Base-by-base conservation (phyloP, 345 rosid species). In the Rhizophora apiculata region DNA sequence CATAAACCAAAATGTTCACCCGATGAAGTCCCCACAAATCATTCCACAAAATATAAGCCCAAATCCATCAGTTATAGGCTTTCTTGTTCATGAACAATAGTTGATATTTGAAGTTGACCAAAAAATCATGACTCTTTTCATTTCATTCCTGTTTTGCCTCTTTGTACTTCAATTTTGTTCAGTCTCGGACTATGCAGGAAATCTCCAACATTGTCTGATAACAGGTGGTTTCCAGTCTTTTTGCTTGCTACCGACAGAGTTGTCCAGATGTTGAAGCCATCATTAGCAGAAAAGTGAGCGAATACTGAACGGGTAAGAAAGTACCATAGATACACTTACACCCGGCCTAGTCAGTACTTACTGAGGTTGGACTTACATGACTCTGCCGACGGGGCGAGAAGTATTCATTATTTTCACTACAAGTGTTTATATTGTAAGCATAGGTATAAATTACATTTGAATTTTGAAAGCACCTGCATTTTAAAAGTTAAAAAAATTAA, bases 251-350 rank as follows among this genome's bases (percentile, higher is more conserved):
- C 57, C 63, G 64, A 2, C 46, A 46, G 62, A 85, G 72, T 18
- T 90, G 95, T 72, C 96, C 90, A 1, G 30, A 74, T 29, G 85
- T 81, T 34, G 93, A 93, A 77, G 53, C 79, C 64, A 85, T 90
- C 66, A 88, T 90, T 43, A 54, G 70, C 57, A 68, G 39, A 7
- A 87, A 86, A 72, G 83, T 90, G 7, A 76, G 56, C 5, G 32
- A 31, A 31, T 31, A 4, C 5, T 19, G 70, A 81, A 69, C 88
- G 89, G 95, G 56, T 80, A 5, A 63, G 74, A n/a, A 78, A 61
- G 64, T 96, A 92, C 69, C 0, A 62, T 24, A 24, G 24, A 24
- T 32, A 85, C 91, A 15, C 67, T 90, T 34, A 93, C 91, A 29
- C 72, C 98, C 0, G 72, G 85, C 74, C 84, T 88, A 68, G 76